Conservation (phyloP, 2,329 filamentous ascomycete species). For the Diaporthe citri region DNA sequence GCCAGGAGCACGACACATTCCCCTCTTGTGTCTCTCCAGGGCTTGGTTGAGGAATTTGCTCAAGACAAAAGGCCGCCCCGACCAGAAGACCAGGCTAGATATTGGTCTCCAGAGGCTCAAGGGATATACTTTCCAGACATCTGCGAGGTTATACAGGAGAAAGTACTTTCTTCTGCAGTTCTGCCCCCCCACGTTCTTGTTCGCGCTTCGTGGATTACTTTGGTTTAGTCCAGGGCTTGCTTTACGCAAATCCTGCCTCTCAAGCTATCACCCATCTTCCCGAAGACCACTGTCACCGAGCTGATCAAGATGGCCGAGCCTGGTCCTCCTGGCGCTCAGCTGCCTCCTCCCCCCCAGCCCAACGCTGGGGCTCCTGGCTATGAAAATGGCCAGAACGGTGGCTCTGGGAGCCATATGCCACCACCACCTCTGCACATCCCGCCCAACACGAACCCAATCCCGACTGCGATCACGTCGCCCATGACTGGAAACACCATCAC, state of each 20-base stretch:
- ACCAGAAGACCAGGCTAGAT: slow-evolving; percentile 19
- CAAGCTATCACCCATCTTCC: slow-evolving; percentile 13
- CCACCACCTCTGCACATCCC: slow-evolving; percentile 94
- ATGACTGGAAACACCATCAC: slow-evolving; percentile 80
- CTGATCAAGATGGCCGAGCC: slow-evolving; percentile 80
- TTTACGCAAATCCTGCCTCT: slow-evolving; percentile 24
- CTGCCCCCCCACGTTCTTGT: slow-evolving; percentile 23
- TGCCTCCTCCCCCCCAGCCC: slow-evolving; percentile 77
- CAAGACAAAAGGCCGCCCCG: slow-evolving; percentile 21
- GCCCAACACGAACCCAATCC: slow-evolving; percentile 95
- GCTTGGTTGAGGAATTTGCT: slow-evolving; percentile 30
- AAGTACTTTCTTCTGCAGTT: slow-evolving; percentile 30
- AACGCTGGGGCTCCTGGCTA: slow-evolving; percentile 81
- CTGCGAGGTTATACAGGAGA: slow-evolving; percentile 22
- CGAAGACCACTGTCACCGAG: slow-evolving; percentile 19
- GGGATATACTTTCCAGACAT: slow-evolving; percentile 33
- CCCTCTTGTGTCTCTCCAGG: slow-evolving; percentile 10
- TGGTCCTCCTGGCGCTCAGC: slow-evolving; percentile 73
- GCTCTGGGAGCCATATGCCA: slow-evolving; percentile 84
- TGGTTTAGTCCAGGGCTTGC: slow-evolving; percentile 15
- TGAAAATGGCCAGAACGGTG: slow-evolving; percentile 75
- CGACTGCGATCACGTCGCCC: slow-evolving; percentile 90
- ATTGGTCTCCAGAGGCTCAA: slow-evolving; percentile 22
- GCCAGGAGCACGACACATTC: slow-evolving; percentile 29
- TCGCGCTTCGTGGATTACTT: slow-evolving; percentile 24